These are phyloP conservation scores for Suhomyces coccinellae DNA, from an alignment of 1,139 yeast species.

Conservation along the genomic window DNA sequence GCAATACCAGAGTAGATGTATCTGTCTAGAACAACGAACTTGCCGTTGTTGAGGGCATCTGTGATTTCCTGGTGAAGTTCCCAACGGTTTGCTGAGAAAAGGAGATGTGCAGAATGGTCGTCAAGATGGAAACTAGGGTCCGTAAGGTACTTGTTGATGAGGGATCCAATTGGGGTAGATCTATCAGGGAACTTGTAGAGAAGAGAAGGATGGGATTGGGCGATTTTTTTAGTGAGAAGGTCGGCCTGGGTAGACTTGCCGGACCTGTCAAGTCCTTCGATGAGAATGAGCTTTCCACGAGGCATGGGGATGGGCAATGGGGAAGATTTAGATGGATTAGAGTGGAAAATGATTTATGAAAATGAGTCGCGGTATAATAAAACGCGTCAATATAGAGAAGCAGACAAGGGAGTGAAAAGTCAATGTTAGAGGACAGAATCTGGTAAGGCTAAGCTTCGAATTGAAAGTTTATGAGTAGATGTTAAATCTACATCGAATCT, in stretches of 20 bases:
- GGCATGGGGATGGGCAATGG: conserved; percentile 1
- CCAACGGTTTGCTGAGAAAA: conserved; percentile 96
- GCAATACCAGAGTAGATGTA: conserved; percentile 94
- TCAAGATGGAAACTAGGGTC: conserved; percentile 50
- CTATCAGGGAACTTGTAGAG: conserved; percentile 85
- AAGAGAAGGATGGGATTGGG: conserved; percentile 28
- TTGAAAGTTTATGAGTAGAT: too few species aligned
- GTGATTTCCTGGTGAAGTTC: conserved; percentile 60
- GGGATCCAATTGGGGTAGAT: conserved; percentile 72
- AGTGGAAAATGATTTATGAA: neutral
- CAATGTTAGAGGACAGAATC: too few species aligned
- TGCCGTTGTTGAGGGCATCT: conserved; percentile 50
- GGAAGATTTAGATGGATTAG: neutral
- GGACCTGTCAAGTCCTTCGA: conserved; percentile 93
- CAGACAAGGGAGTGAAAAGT: too few species aligned
- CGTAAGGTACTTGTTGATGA: conserved; percentile 73
- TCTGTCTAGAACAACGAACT: conserved; percentile 71
- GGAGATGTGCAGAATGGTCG: conserved; percentile 80
- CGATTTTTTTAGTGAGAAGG: conserved; percentile 41
- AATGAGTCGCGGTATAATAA: neutral
- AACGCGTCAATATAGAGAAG: too few species aligned
- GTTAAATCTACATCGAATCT: too few species aligned
- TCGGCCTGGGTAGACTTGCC: conserved; percentile 91
- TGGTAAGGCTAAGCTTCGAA: too few species aligned
- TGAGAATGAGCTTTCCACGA: conserved; percentile 72